Evolutionary conservation across 352 stramenopile genomes (phyloP), one percentile per base, ranked within the genome.

Genomic region (Globisporangium spiculum): DNA sequence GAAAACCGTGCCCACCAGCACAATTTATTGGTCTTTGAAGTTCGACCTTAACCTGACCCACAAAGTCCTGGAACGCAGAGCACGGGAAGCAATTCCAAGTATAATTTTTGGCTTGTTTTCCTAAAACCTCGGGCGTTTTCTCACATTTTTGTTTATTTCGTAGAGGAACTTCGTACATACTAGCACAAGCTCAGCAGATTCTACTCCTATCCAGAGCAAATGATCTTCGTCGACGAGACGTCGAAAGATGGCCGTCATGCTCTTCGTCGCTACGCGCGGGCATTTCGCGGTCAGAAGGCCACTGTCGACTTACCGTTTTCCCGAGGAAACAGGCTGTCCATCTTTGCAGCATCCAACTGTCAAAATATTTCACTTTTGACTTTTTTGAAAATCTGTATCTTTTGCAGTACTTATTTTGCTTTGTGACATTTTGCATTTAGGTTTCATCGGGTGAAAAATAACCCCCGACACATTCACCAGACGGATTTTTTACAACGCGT

Each of bases 301-400:
- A 32, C n/a, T 8, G n/a, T 55, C n/a, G 48, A 30, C 4, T 30
- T 55, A 7, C 48, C 7, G 7, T 32, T 55, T 30, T 30, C 48
- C 7, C 48, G 48, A 3, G 48, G 48, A 30, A 55, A 55, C 0
- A 30, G 48, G n/a, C 5, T 55, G 7, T 30, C n/a, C 4, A 16
- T 55, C 6, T 55, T 55, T 55, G n/a, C 48, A 30, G n/a, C 20
- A 16, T 55, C n/a, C 48, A 55, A 55, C 6, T 55, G 3, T 32
- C 48, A 55, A 55, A n/a, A n/a, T 55, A 55, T 55, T 30, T 55
- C 48, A 26, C 24, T 30, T 55, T 55, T 55, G 48, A 30, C n/a
- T 32, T 55, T 10, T 41, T 41, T 41, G 34, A 41, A 41, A 14
- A 41, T 41, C 6, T 41, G 34, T 41, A 32, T 32, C 7, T 55